Percentiles rank a stretch among this genome's conserved stretches.
These are phyloP conservation scores for Waitea zeae DNA, from an alignment of 1,284 basidiomycete species.

Conservation along the genomic window DNA sequence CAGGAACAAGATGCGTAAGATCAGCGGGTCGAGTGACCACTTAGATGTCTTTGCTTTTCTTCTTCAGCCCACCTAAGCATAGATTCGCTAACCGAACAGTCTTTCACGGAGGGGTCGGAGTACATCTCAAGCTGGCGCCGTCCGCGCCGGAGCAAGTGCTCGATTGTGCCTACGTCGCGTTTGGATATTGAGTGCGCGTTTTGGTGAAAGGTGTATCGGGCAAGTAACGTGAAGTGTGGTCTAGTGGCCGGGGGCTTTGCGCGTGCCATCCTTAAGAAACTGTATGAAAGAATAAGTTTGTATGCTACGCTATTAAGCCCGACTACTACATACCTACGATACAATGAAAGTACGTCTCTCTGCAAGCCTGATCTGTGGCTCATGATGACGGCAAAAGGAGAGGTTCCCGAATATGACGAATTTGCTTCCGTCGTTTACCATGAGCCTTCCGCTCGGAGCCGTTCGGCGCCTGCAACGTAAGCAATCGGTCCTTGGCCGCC, in stretches of 20 bases:
- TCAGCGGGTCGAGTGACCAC: no score
- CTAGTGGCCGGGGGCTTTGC: conserved; percentile 41
- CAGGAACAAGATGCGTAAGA: no score
- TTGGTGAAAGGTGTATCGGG: conserved; percentile 49
- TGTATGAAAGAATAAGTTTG: conserved; percentile 12
- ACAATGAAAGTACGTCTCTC: neutral
- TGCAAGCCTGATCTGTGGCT: neutral
- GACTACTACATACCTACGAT: neutral
- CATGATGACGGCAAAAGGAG: no score
- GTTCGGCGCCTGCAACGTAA: no score
- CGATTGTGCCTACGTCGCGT: conserved; percentile 47
- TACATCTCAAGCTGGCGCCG: conserved; percentile 48
- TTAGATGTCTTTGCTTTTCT: no score
- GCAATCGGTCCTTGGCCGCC: no score
- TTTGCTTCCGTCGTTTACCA: no score
- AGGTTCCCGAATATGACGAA: no score
- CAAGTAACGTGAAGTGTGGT: conserved; percentile 45
- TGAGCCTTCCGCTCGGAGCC: no score
- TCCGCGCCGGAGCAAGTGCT: conserved; percentile 54
- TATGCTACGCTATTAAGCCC: neutral
- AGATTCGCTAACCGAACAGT: conserved; percentile 51
- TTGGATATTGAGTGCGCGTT: conserved; percentile 42
- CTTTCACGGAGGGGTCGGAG: conserved; percentile 44
- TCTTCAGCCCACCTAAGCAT: conserved; percentile 49
- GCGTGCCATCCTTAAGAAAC: conserved; percentile 55